phyloP scores from a whole-genome alignment of 2,329 filamentous ascomycete species.

The Pseudofabraea citricarpa region DNA sequence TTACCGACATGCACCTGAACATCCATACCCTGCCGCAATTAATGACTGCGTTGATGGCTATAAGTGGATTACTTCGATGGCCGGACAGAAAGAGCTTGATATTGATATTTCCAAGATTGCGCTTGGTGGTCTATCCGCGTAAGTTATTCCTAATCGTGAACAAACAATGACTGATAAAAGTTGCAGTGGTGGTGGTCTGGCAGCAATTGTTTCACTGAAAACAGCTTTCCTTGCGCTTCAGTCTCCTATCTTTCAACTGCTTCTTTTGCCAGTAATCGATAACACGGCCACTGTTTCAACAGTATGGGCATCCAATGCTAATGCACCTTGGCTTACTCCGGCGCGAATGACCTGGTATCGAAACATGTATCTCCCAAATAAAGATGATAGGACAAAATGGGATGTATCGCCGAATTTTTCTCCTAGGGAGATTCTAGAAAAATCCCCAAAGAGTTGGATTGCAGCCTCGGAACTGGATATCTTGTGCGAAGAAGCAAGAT shows the following conservation, averaged over 20 bases:
- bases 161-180: not conserved
- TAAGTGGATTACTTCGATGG: constrained; percentile 34
- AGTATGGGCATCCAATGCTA: constrained; percentile 44
- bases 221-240: constrained; percentile 26
- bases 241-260: constrained; percentile 33
- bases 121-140: constrained; percentile 41
- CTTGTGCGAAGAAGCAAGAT: constrained; percentile 44
- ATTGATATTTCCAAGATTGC: constrained; percentile 39
- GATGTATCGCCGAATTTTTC: constrained; percentile 44
- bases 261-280: constrained; percentile 51
- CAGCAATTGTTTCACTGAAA: constrained; percentile 43
- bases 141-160: not conserved
- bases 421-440: constrained; percentile 42
- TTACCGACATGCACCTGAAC: constrained; percentile 50
- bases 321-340: constrained; percentile 45
- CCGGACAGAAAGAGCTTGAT: constrained; percentile 13
- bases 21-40: constrained; percentile 49
- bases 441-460: constrained; percentile 43
- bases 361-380: constrained; percentile 45
- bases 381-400: constrained; percentile 37
- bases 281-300: constrained; percentile 47
- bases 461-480: constrained; percentile 50
- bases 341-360: constrained; percentile 56
- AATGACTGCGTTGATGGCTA: constrained; percentile 49
- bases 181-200: constrained; percentile 40